phyloP scores from a whole-genome alignment of 345 rosid genomes.

The Alliaria petiolata region DNA sequence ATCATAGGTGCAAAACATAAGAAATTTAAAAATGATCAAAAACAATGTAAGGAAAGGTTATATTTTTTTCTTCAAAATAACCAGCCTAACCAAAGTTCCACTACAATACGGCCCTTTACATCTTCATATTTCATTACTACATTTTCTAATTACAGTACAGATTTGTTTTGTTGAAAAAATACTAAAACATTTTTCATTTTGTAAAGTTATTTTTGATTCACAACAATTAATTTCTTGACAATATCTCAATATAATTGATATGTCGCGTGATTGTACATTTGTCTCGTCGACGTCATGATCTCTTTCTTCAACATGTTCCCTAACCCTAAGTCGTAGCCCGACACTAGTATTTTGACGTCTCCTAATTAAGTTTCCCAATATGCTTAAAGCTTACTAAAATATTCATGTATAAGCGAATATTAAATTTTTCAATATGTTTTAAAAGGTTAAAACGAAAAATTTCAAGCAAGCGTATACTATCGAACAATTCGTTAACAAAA shows the following conservation, averaged over 20 bases:
- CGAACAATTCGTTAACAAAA: neutral
- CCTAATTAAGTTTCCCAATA: too few relatives aligned
- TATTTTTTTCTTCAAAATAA: too few relatives aligned
- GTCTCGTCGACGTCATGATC: neutral
- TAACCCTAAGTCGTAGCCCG: neutral
- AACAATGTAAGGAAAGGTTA: neutral
- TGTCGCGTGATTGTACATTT: neutral
- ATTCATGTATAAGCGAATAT: neutral
- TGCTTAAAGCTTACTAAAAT: neutral
- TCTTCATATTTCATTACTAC: neutral
- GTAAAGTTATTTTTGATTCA: neutral
- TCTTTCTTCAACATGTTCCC: neutral
- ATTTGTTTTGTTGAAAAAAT: neutral
- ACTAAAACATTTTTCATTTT: neutral
- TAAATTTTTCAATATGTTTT: neutral
- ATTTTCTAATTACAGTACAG: neutral
- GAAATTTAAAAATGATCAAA: neutral
- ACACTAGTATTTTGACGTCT: neutral
- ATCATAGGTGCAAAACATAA: neutral
- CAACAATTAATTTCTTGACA: neutral
- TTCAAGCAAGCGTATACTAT: neutral
- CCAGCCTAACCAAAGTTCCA: neutral
- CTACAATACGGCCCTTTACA: neutral
- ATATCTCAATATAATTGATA: neutral
- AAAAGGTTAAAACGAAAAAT: neutral